These are phyloP conservation scores for Lophiotrema nucula DNA, from an alignment of 495 filamentous ascomycete genomes.

Conservation along the genomic window DNA sequence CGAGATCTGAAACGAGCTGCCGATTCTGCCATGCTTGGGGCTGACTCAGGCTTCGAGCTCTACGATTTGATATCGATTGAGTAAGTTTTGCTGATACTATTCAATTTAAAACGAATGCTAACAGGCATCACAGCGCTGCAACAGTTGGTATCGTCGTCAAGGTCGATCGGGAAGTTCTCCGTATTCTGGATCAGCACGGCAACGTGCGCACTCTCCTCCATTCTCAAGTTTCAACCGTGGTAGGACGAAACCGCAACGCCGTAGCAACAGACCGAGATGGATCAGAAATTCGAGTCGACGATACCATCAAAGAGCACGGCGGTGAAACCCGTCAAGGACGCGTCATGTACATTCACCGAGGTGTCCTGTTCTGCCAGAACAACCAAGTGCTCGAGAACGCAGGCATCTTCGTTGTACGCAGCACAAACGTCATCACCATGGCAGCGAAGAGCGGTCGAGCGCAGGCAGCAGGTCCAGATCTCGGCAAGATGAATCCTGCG, in stretches of 20 bases:
- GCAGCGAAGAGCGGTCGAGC: conserved; percentile 84
- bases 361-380: conserved; percentile 83
- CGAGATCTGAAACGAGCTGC: conserved; percentile 91
- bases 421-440: conserved; percentile 79
- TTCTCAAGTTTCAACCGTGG: conserved; percentile 84
- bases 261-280: conserved; percentile 93
- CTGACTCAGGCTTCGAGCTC: conserved; percentile 81
- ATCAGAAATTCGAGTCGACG: conserved; percentile 85
- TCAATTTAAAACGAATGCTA: conserved; percentile 33
- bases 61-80: conserved; percentile 95
- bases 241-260: conserved; percentile 72
- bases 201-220: conserved; percentile 78
- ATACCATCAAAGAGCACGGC: conserved; percentile 84
- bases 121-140: conserved; percentile 55
- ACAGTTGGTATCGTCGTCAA: conserved; percentile 93
- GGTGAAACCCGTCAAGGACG: conserved; percentile 83
- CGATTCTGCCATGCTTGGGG: conserved; percentile 78
- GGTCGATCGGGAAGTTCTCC: conserved; percentile 88
- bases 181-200: conserved; percentile 86
- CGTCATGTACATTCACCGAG: conserved; percentile 88
- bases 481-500: conserved; percentile 90
- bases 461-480: conserved; percentile 62
- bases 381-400: conserved; percentile 82
- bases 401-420: conserved; percentile 85
- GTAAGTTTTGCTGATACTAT: conserved; percentile 45